phyloP scores from a whole-genome alignment of 169 alveolate genomes.

The Plasmodium chabaudi region DNA sequence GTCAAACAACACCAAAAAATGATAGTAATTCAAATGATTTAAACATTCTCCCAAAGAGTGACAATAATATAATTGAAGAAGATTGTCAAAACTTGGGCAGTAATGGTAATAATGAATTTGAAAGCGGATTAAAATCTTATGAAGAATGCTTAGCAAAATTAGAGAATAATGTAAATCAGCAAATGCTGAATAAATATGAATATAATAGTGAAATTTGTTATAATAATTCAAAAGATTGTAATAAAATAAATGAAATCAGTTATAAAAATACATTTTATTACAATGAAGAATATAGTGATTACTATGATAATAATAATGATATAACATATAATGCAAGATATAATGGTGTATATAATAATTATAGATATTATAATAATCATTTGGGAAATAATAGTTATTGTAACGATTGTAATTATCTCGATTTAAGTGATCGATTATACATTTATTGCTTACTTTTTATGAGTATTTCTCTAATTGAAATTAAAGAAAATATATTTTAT shows the following conservation, averaged over 20 bases:
- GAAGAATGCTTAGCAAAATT: conserved; percentile 20
- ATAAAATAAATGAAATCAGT: not conserved
- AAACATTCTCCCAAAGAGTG: too few species aligned
- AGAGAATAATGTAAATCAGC: conserved; percentile 42
- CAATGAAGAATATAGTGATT: not conserved
- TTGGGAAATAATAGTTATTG: not conserved
- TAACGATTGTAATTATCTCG: conserved; percentile 25
- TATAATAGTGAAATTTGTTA: not conserved
- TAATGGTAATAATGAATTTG: too few species aligned
- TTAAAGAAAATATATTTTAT: conserved; percentile 47
- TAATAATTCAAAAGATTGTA: not conserved
- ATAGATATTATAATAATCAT: not conserved
- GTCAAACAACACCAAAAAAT: not conserved
- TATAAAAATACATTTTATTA: not conserved
- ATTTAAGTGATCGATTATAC: conserved; percentile 51
- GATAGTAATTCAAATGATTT: too few species aligned
- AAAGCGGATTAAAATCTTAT: not conserved
- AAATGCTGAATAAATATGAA: conserved; percentile 36
- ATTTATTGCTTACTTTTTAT: conserved; percentile 71
- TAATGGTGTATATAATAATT: not conserved
- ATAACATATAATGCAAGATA: not conserved
- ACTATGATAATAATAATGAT: not conserved
- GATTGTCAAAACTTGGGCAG: too few species aligned
- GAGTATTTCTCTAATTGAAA: conserved; percentile 51
- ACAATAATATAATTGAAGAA: too few species aligned